phyloP scores from a whole-genome alignment of 306 rosid species.

The Urtica urens region DNA sequence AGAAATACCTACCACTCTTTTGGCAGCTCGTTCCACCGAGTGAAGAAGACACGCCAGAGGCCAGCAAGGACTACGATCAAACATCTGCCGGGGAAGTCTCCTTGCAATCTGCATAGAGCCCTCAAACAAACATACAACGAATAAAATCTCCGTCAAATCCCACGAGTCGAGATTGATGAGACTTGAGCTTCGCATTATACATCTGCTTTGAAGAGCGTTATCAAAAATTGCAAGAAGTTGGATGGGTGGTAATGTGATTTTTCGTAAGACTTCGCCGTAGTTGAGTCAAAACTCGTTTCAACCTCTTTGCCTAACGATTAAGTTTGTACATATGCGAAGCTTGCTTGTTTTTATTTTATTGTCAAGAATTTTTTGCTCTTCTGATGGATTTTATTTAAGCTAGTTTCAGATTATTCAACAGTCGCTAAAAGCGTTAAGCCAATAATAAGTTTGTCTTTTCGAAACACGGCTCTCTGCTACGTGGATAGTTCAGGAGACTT shows the following conservation, averaged over 20 bases:
- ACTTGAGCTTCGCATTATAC: slow-evolving; percentile 11
- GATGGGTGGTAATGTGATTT: too few species aligned
- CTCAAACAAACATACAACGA: slow-evolving; percentile 5
- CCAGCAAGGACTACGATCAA: slow-evolving; percentile 52
- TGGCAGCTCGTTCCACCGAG: slow-evolving; percentile 99
- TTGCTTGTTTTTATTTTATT: slow-evolving; percentile 16
- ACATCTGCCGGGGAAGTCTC: slow-evolving; percentile 51
- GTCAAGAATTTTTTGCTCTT: slow-evolving; percentile 9
- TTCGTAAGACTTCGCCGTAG: slow-evolving; percentile 16
- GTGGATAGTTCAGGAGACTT: neutral
- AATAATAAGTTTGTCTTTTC: neutral
- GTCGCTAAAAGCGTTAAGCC: neutral
- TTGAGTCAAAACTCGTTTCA: slow-evolving; percentile 13
- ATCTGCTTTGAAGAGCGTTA: slow-evolving; percentile 9
- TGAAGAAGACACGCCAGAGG: slow-evolving; percentile 98
- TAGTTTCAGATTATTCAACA: slow-evolving; percentile 3
- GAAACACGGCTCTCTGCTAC: neutral
- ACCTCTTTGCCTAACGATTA: slow-evolving; percentile 14
- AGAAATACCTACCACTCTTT: slow-evolving; percentile 62
- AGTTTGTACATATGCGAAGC: slow-evolving; percentile 27
- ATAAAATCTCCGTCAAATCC: slow-evolving; percentile 5
- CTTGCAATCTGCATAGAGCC: slow-evolving; percentile 62
- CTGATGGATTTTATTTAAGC: neutral
- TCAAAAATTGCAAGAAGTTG: neutral
- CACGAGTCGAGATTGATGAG: slow-evolving; percentile 17